Base-by-base conservation (phyloP, 345 rosid species). In the Eucalyptus leucophloia region DNA sequence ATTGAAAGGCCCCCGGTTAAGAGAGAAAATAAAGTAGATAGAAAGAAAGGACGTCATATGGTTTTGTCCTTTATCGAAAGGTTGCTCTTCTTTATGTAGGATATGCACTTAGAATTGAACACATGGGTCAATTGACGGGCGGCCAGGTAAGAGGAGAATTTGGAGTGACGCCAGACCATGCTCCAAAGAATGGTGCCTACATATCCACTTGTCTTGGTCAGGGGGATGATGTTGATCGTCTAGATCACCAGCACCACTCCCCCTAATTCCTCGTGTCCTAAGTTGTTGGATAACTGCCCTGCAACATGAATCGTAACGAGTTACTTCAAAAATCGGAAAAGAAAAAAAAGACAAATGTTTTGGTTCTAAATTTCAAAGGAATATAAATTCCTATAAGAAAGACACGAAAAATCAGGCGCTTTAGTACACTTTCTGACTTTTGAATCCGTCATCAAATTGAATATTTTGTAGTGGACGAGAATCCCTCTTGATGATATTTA, bases 101-200 rank as follows among this genome's bases (percentile, higher is more conserved):
- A 60, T 58, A 26, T 45, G 89, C 34, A 26, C 65, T 82, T 19
- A 12, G 26, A 32, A 90, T 67, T 56, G 91, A 86, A 86, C 93
- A 90, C 93, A 87, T 90, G 93, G 87, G 93, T 92, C 93, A 93
- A 93, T 89, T 85, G 42, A 54, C 26, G 34, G 93, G 92, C 89
- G 88, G 92, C 88, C 88, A 32, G 87, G 93, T 91, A 91, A 91
- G 88, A 69, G 58, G 3, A 17, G 42, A 58, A 72, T 58, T 50
- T 45, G 7, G 21, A 7, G 4, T 89, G 92, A 93, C 91, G 86
- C 90, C 91, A 90, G 28, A 65, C 47, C 2, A 28, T 44, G 90
- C 65, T 34, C 67, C 86, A 30, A 88, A 86, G 44, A 7, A 12
- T 40, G 85, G 85, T 40, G 85, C 85, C 47, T 23, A 12, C 30